Evolutionary conservation across 352 stramenopile species (phyloP).

Genomic region (Pythium sp.): DNA sequence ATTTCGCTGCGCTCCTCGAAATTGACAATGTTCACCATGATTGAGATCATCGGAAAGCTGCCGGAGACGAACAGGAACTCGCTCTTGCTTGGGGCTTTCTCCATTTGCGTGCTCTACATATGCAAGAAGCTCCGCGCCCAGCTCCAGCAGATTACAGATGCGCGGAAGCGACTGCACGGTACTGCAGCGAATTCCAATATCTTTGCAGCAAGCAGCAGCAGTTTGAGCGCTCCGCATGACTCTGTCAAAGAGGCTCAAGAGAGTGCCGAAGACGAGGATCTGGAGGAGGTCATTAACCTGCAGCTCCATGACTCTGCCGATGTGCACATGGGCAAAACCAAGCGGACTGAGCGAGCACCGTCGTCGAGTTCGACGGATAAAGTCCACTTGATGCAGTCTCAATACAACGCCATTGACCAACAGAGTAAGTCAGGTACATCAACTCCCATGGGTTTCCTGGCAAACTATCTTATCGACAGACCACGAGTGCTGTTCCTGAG

Average conservation of each 20-base stretch:
- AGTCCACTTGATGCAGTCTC: slow-evolving; percentile 5
- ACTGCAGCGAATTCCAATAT: neutral
- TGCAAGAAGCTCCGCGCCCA: slow-evolving; percentile 32
- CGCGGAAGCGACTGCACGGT: neutral
- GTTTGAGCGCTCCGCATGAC: neutral
- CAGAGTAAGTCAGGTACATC: too few species aligned
- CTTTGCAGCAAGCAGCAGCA: neutral
- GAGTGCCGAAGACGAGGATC: neutral
- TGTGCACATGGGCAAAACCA: neutral
- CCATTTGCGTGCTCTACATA: slow-evolving; percentile 42
- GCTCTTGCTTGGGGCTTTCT: slow-evolving; percentile 44
- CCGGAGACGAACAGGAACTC: slow-evolving; percentile 51
- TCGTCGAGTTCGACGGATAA: neutral
- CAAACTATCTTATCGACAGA: slow-evolving; percentile 10
- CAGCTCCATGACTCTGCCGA: slow-evolving; percentile 13
- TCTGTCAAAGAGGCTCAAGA: neutral
- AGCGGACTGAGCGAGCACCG: neutral
- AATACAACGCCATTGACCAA: neutral
- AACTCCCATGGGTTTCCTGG: neutral
- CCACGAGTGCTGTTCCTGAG: slow-evolving; percentile 36
- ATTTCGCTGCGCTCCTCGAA: slow-evolving; percentile 44
- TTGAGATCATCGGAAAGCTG: slow-evolving; percentile 49
- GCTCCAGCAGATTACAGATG: slow-evolving; percentile 3
- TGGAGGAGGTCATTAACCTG: slow-evolving; percentile 1
- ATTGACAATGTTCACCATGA: slow-evolving; percentile 51